Evolutionary conservation across 208 protist species (phyloP).

Genomic region (Trypanosoma boissoni): DNA sequence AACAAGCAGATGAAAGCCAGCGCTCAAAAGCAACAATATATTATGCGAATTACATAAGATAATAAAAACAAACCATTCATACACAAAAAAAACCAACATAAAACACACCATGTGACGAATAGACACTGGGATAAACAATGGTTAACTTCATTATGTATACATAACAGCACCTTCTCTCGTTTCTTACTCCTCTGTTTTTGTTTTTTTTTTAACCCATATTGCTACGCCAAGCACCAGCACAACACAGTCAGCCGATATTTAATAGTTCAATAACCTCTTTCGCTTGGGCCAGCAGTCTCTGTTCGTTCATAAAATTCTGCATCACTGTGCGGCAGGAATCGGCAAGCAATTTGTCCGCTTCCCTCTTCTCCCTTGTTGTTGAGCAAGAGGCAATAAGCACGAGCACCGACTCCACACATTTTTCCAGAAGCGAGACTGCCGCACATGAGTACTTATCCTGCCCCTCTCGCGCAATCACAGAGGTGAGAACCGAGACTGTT

Average conservation of each 20-base stretch:
- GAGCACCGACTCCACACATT: slow-evolving; percentile 33
- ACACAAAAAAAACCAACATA: too few relatives aligned
- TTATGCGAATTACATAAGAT: too few relatives aligned
- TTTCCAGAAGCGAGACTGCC: slow-evolving; percentile 32
- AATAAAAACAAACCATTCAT: too few relatives aligned
- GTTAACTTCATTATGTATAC: too few relatives aligned
- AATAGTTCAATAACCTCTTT: slow-evolving; percentile 2
- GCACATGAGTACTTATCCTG: slow-evolving; percentile 29
- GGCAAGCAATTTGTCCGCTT: neutral
- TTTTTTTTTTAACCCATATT: too few relatives aligned
- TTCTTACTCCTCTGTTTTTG: too few relatives aligned
- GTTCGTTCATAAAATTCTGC: slow-evolving; percentile 12
- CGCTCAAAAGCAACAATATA: too few relatives aligned
- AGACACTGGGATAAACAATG: too few relatives aligned
- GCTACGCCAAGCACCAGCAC: too few relatives aligned
- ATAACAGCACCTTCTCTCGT: too few relatives aligned
- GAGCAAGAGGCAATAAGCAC: slow-evolving; percentile 34
- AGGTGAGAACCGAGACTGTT: neutral
- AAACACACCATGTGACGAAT: too few relatives aligned
- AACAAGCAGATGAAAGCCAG: neutral
- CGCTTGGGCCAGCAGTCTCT: neutral
- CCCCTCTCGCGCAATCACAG: slow-evolving; percentile 1
- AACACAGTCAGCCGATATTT: neutral
- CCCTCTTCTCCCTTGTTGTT: neutral
- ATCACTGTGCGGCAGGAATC: slow-evolving; percentile 17